Percentiles rank a stretch among this genome's conserved stretches.
These are phyloP conservation scores for Arabidopsis suecica DNA, from an alignment of 345 rosid genomes.

Conservation along the genomic window DNA sequence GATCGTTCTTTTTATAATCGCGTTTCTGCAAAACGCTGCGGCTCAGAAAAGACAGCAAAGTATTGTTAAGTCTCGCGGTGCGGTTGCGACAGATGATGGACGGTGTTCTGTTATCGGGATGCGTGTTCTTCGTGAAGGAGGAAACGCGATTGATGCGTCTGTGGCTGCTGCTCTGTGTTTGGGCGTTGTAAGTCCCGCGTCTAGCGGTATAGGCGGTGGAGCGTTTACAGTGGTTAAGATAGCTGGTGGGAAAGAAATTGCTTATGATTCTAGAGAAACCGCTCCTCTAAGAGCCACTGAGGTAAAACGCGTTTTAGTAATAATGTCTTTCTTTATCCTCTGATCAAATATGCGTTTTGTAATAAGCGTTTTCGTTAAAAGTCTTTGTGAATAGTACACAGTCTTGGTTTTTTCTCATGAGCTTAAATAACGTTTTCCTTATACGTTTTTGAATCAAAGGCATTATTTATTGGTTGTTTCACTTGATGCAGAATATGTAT, in stretches of 20 bases:
- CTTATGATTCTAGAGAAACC: slow-evolving; percentile 66
- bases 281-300: slow-evolving; percentile 63
- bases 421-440: slow-evolving; percentile 5
- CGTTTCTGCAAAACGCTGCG: slow-evolving; percentile 21
- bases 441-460: not conserved
- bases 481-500: slow-evolving; percentile 59
- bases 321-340: not conserved
- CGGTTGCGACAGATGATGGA: slow-evolving; percentile 62
- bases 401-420: not conserved
- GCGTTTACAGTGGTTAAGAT: slow-evolving; percentile 55
- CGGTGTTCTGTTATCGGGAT: slow-evolving; percentile 58
- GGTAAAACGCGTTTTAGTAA: slow-evolving; percentile 42
- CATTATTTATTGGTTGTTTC: not conserved
- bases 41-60: slow-evolving; percentile 38
- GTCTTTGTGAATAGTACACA: too few species aligned
- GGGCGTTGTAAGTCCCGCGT: slow-evolving; percentile 67
- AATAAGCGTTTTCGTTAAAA: not conserved
- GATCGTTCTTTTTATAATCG: slow-evolving; percentile 25
- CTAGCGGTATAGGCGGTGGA: slow-evolving; percentile 78
- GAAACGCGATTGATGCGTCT: slow-evolving; percentile 67
- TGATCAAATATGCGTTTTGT: not conserved
- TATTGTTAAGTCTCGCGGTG: slow-evolving; percentile 47
- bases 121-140: slow-evolving; percentile 51
- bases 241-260: slow-evolving; percentile 46
- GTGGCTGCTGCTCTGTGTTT: slow-evolving; percentile 62